Conservation (phyloP, 1,284 basidiomycete species). For the Pseudozyma flocculosa region DNA sequence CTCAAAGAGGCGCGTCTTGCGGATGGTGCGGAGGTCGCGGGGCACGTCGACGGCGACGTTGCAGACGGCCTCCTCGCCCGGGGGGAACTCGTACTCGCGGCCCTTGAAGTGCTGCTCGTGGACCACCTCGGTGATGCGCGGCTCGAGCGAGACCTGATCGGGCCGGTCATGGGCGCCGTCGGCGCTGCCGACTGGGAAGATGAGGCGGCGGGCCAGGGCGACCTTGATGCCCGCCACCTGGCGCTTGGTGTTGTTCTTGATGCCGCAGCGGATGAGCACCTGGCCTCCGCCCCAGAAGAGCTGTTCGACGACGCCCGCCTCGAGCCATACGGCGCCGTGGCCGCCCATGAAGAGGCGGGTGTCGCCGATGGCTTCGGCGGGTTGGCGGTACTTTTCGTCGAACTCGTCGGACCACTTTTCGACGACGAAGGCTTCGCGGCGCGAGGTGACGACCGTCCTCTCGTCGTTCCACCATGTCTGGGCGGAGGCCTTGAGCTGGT, state of each 20-base stretch:
- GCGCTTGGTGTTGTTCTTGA: slow-evolving; percentile 53
- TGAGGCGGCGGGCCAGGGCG: slow-evolving; percentile 38
- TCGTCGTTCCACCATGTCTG: slow-evolving; percentile 50
- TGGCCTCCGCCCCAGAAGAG: slow-evolving; percentile 46
- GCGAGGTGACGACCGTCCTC: slow-evolving; percentile 41
- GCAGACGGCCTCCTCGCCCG: slow-evolving; percentile 39
- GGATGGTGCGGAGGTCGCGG: slow-evolving; percentile 41
- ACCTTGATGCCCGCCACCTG: slow-evolving; percentile 47
- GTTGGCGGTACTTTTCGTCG: slow-evolving; percentile 28
- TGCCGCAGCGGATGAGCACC: slow-evolving; percentile 38
- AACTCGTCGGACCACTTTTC: slow-evolving; percentile 46
- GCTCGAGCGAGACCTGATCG: slow-evolving; percentile 35
- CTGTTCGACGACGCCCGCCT: slow-evolving; percentile 39
- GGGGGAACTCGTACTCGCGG: slow-evolving; percentile 45
- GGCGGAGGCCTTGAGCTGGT: slow-evolving; percentile 45
- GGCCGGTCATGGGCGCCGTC: slow-evolving; percentile 34
- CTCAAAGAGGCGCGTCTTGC: slow-evolving; percentile 48
- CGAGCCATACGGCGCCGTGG: slow-evolving; percentile 49
- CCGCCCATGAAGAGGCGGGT: slow-evolving; percentile 54
- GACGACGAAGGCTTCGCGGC: slow-evolving; percentile 44
- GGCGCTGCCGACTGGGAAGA: slow-evolving; percentile 39
- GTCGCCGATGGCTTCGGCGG: slow-evolving; percentile 45
- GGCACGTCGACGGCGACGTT: slow-evolving; percentile 45
- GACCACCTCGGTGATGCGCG: slow-evolving; percentile 48
- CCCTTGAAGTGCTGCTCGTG: slow-evolving; percentile 47